Conservation (phyloP, 257 asterid species). For the Vinca minor region DNA sequence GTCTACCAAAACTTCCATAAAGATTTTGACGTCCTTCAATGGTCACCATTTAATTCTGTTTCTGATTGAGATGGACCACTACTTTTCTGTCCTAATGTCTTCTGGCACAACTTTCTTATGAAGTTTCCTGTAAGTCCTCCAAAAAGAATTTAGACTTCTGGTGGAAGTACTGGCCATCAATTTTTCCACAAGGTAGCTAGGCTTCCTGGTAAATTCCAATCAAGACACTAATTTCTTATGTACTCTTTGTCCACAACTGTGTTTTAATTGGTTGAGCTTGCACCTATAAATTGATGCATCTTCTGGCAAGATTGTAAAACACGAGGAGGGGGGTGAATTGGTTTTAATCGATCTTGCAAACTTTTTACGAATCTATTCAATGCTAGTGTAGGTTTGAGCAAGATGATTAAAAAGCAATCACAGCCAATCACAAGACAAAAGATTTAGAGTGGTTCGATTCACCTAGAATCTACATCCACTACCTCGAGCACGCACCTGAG, state of each 20-base stretch:
- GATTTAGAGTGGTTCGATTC: no score
- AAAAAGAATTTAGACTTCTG: neutral
- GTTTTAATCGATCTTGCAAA: no score
- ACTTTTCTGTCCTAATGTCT: neutral
- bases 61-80: conserved; percentile 1
- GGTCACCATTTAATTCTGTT: neutral
- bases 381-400: no score
- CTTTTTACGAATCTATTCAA: no score
- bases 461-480: no score
- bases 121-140: neutral
- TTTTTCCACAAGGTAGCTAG: neutral
- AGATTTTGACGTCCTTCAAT: neutral
- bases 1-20: neutral
- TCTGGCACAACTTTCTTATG: no score
- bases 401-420: no score
- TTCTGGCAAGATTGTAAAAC: no score
- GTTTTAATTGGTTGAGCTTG: neutral
- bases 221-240: neutral
- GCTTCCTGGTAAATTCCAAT: neutral
- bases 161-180: neutral
- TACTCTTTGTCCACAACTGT: neutral
- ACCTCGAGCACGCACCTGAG: no score
- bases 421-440: no score
- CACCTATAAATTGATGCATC: conserved; percentile 9
- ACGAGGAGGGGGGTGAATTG: no score